Conservation (phyloP, 148 eudicot genomes). For the Linanthus parryae region DNA sequence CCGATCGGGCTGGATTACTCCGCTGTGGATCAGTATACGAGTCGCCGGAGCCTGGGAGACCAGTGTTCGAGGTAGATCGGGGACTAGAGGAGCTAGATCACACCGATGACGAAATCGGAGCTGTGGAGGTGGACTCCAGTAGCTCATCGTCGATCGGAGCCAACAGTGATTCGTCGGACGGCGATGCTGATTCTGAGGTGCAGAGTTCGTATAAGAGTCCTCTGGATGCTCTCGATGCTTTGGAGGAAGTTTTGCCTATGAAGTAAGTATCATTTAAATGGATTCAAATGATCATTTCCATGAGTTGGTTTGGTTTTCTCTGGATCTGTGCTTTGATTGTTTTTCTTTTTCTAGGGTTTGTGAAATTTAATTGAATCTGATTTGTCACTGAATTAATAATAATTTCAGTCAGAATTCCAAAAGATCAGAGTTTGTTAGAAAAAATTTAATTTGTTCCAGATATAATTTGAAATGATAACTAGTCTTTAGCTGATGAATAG, state of each 20-base stretch:
- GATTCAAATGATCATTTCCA: neutral
- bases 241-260: slow-evolving; percentile 45
- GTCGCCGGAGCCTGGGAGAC: slow-evolving; percentile 12
- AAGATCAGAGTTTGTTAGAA: too few relatives aligned
- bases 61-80: slow-evolving; percentile 14
- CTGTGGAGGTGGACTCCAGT: slow-evolving; percentile 20
- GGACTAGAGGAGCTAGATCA: slow-evolving; percentile 3
- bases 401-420: too few relatives aligned
- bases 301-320: neutral
- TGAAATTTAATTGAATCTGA: too few relatives aligned
- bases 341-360: neutral
- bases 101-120: slow-evolving; percentile 4
- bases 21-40: slow-evolving; percentile 15
- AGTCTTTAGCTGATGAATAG: too few relatives aligned
- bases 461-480: too few relatives aligned
- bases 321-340: neutral
- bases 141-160: slow-evolving; percentile 50
- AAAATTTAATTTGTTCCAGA: too few relatives aligned
- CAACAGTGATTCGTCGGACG: slow-evolving; percentile 35
- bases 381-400: too few relatives aligned
- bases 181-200: slow-evolving; percentile 37
- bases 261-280: slow-evolving; percentile 33
- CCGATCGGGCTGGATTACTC: slow-evolving; percentile 23
- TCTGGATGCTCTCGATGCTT: slow-evolving; percentile 30
- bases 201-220: slow-evolving; percentile 46